These are phyloP conservation scores for Bremia lactucae DNA, from an alignment of 352 stramenopile species.

Conservation along the genomic window DNA sequence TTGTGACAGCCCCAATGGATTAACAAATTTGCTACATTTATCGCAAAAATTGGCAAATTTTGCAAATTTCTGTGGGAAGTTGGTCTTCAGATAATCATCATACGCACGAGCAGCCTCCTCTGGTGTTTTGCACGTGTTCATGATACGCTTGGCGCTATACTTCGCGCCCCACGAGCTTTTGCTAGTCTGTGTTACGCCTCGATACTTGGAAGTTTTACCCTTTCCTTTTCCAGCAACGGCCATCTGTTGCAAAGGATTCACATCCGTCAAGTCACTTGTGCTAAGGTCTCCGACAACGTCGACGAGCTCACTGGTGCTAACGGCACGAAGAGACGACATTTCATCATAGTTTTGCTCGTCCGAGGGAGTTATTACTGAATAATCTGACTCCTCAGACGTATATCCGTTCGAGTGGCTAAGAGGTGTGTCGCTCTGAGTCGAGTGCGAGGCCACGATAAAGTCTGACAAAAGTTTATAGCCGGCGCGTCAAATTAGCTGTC, in stretches of 20 bases:
- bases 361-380: constrained; percentile 49
- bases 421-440: constrained; percentile 33
- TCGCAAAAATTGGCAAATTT: constrained; percentile 85
- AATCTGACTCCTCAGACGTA: constrained; percentile 78
- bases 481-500: constrained; percentile 6
- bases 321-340: constrained; percentile 54
- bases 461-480: constrained; percentile 15
- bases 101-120: constrained; percentile 76
- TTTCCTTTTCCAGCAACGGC: constrained; percentile 68
- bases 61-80: constrained; percentile 74
- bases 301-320: constrained; percentile 51
- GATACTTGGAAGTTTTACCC: constrained; percentile 84
- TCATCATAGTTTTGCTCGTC: constrained; percentile 72
- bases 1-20: constrained; percentile 61
- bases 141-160: constrained; percentile 83
- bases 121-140: constrained; percentile 82
- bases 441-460: constrained; percentile 28
- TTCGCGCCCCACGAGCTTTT: constrained; percentile 84
- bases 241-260: constrained; percentile 21
- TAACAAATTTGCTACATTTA: constrained; percentile 71
- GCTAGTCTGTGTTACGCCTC: constrained; percentile 75
- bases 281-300: constrained; percentile 48
- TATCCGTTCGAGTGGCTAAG: constrained; percentile 61
- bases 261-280: constrained; percentile 34
- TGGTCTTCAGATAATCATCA: constrained; percentile 71